Evolutionary conservation across 345 rosid species (phyloP), one percentile per base, ranked within the genome.

Genomic region (Ceriops decandra): DNA sequence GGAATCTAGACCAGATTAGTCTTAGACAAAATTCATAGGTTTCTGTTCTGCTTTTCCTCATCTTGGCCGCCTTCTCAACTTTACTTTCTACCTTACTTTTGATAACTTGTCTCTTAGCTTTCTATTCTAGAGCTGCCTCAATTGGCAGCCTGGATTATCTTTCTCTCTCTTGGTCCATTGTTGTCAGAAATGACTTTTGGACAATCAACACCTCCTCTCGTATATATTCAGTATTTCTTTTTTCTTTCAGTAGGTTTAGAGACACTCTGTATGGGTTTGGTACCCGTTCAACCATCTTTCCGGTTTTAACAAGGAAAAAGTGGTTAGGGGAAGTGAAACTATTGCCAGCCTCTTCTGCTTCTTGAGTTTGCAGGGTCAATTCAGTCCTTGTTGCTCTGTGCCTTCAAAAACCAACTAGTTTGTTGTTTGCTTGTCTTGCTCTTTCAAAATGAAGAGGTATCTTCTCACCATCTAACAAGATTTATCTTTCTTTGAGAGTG

Each of bases 241-340:
- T 72, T 42, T 56, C 70, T 67, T 73, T 76, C 30, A 68, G 64
- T 74, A 69, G 74, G 70, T 63, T 56, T 52, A 21, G 52, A 19
- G n/a, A 32, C 71, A 42, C 69, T 59, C 61, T 62, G 20, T 31
- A 31, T 59, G 72, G 68, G 68, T 72, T 76, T 66, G 49, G 76
- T 78, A 74, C 82, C 71, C 75, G 83, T 80, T 79, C 62, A 28
- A 82, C 88, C 68, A 64, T 76, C 76, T 79, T 86, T 79, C 90
- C 70, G 77, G 57, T 83, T 93, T 90, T 95, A 88, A 21, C 62
- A 77, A 81, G 74, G 80, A 84, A 85, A 84, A 81, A 78, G 78
- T 82, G 90, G 93, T 79, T 81, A 80, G 79, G 76, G 78, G 72
- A 66, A 82, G 60, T 63, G 67, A 56, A 72, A 53, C 46, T 61